Conservation (phyloP, 192 early-diverging fungal genomes). For the Rhizophagus prolifer region DNA sequence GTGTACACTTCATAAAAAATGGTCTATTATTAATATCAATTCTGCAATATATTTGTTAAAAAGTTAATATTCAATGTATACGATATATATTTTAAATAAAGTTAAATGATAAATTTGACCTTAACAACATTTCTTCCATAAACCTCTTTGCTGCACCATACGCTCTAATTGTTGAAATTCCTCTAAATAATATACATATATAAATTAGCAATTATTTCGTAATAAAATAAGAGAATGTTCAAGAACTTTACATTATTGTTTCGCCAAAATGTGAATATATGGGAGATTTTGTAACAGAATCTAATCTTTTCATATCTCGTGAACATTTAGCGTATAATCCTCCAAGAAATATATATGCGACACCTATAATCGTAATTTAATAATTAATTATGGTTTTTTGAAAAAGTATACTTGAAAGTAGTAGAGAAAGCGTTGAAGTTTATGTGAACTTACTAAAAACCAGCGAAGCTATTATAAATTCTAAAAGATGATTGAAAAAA, state of each 20-base stretch:
- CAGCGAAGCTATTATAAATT: not conserved
- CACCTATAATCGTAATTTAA: not conserved
- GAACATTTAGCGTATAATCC: slow-evolving; percentile 71
- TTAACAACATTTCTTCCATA: slow-evolving; percentile 55
- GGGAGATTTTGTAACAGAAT: slow-evolving; percentile 65
- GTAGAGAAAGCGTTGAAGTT: not conserved
- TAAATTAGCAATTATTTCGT: not conserved
- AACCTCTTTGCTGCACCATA: slow-evolving; percentile 73
- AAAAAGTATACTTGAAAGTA: too few relatives aligned
- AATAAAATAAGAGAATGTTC: not conserved
- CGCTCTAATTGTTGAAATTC: slow-evolving; percentile 81
- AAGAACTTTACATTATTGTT: slow-evolving; percentile 47
- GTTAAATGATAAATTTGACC: not conserved
- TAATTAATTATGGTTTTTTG: not conserved
- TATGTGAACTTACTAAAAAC: not conserved
- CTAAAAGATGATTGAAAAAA: not conserved
- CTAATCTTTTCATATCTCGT: slow-evolving; percentile 80
- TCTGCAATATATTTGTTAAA: not conserved
- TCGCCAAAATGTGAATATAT: slow-evolving; percentile 71
- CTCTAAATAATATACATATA: slow-evolving; percentile 25
- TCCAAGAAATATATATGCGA: slow-evolving; percentile 51
- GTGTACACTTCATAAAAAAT: slow-evolving; percentile 74
- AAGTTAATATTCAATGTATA: not conserved
- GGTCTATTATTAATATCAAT: slow-evolving; percentile 74
- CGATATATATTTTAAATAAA: not conserved